Percentiles rank a stretch among this genome's conserved stretches.
Conservation (phyloP, 192 early-diverging fungal species). For the Geranomyces michiganensis region DNA sequence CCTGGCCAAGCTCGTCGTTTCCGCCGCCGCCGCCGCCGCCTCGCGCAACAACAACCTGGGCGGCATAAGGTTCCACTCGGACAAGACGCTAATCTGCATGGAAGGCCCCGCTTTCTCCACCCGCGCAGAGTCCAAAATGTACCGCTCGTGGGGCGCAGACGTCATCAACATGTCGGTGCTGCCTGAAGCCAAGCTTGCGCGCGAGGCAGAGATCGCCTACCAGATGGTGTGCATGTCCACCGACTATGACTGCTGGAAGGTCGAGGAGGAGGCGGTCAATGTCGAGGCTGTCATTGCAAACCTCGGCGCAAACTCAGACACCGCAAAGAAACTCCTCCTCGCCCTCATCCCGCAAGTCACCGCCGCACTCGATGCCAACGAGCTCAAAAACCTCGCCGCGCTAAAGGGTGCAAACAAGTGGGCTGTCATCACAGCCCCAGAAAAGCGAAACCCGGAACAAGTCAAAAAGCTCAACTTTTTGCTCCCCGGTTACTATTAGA, state of each 20-base stretch:
- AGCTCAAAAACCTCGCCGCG: conserved; percentile 56
- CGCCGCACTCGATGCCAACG: conserved; percentile 58
- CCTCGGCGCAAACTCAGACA: conserved; percentile 79
- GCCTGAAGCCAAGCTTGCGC: conserved; percentile 95
- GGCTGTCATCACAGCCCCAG: conserved; percentile 79
- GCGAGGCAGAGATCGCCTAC: conserved; percentile 98
- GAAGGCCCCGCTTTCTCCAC: conserved; percentile 99
- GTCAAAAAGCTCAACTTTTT: conserved; percentile 80
- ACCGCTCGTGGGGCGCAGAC: conserved; percentile 89
- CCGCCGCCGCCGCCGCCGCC: conserved; percentile 46
- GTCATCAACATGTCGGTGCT: conserved; percentile 98
- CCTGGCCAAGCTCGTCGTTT: conserved; percentile 73
- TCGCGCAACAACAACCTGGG: no score
- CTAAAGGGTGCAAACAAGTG: conserved; percentile 83
- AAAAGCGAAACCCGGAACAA: conserved; percentile 71
- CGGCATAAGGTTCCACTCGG: conserved; percentile 68
- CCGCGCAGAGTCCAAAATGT: conserved; percentile 94
- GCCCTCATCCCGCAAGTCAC: conserved; percentile 80
- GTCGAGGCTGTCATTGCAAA: conserved; percentile 87
- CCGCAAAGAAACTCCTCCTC: conserved; percentile 78
- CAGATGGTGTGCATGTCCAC: conserved; percentile 99
- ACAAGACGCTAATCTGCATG: conserved; percentile 94
- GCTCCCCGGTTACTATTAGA: conserved; percentile 59
- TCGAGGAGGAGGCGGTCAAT: conserved; percentile 56
- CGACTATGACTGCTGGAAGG: conserved; percentile 89